Evolutionary conservation across 225 moss, liverwort and hornwort species (phyloP), one percentile per base, ranked within the genome.

Genomic region (Polytrichum commune): DNA sequence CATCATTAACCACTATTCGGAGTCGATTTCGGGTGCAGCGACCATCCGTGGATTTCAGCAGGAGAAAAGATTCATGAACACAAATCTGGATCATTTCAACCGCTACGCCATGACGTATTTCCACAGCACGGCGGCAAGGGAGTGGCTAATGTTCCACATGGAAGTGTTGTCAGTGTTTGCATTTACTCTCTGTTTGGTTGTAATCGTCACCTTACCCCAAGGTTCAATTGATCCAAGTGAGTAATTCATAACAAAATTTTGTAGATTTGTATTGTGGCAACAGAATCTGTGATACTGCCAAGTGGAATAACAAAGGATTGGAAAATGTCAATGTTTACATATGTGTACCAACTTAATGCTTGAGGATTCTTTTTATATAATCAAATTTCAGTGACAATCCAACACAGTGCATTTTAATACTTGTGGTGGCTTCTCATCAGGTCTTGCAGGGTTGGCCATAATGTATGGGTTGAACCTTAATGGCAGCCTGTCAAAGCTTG

Each of bases 101-200:
- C 76, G 32, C 1, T 92, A 76, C 20, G 84, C 72, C 24, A 79
- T 57, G 54, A 69, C 78, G 4, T 69, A 27, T 18, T 90, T 92
- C 22, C 74, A 87, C 67, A 85, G 62, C 23, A 72, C 68, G 23
- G 79, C 82, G 18, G 64, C 89, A 27, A 69, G 75, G 5, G 87
- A 96, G 67, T 96, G 96, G 96, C 78, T 93, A 8, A 62, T 86
- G 30, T 54, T 93, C 10, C 88, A 92, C 38, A 81, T 93, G 89
- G 92, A 92, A 29, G 27, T 89, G 61, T 63, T 92, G 29, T 85
- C 91, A 5, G 77, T 72, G 29, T 33, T 78, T 6, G 78, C 76
- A 1, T 94, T 86, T 75, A 73, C 85, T 1, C 20, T 74, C 60
- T 89, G 81, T 20, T 56, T 89, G 53, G 19, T 89, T 18, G 75